Evolutionary conservation across 305 asterid species (phyloP), one percentile per base, ranked within the genome.

Genomic region (Rubia tinctorum): DNA sequence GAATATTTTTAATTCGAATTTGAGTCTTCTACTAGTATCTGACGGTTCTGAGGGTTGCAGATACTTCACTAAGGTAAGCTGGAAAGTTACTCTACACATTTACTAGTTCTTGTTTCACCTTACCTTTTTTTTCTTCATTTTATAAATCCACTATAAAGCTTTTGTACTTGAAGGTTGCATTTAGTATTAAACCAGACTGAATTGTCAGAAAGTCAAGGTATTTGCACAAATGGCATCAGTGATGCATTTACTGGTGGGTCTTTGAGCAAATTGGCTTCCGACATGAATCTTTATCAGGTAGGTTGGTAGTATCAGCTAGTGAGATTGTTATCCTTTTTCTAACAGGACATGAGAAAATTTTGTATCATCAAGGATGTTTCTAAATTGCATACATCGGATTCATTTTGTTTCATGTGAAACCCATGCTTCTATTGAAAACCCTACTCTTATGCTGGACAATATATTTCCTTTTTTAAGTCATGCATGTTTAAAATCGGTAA

Each of bases 21-120:
- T 93, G 68, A 79, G 80, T 55, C 94, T 93, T 70, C 78, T 93
- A 77, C 85, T 93, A 61, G 93, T 93, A 63, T 89, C 90, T 69
- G 97, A 91, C 82, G 98, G 98, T 60, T 84, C 89, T 42, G 74
- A 78, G 17, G 98, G 97, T 68, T 93, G 98, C 86, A 84, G 96
- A 81, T 93, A 93, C 79, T 93, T 88, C 87, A 91, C 96, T 58
- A 89, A 88, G 96, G 98, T 88, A 79, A 15, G 80, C 18, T 62
- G 56, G 11, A 76, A 61, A 64, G 30, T 30, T 63, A 25, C 15
- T 27, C 6, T 8, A 61, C 68, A 40, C 40, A 11, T 7, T 60
- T n/a, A 18, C 30, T 34, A 13, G 40, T 34, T 49, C 44, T 18
- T 49, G 30, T 27, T 27, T 27, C 30, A 27, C 30, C n/a, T n/a